Percentiles rank a stretch among this genome's conserved stretches.
phyloP scores from a whole-genome alignment of 2,329 filamentous ascomycete genomes.

The Hymenoscyphus linearis region DNA sequence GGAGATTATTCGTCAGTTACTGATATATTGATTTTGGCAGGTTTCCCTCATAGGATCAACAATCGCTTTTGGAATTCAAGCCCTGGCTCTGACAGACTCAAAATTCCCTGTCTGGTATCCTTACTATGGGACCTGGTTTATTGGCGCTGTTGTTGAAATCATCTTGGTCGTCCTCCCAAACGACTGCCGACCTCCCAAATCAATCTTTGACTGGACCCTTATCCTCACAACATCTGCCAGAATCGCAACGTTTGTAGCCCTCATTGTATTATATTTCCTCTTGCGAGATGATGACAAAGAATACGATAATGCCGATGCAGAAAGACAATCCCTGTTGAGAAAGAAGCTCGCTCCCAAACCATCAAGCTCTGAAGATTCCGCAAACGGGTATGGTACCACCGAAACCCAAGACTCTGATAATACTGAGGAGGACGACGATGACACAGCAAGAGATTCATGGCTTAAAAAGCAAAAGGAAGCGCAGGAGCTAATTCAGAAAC shows the following conservation, averaged over 20 bases:
- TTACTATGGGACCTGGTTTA: constrained; percentile 56
- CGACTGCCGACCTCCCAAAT: constrained; percentile 18
- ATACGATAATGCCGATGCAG: constrained; percentile 44
- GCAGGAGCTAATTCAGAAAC: constrained; percentile 58
- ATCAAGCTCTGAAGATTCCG: constrained; percentile 23
- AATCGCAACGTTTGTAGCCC: constrained; percentile 32
- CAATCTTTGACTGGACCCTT: constrained; percentile 22
- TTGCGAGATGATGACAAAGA: constrained; percentile 26
- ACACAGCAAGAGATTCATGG: constrained; percentile 46
- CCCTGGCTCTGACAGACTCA: constrained; percentile 48
- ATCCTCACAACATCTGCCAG: constrained; percentile 27
- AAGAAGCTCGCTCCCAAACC: constrained; percentile 35
- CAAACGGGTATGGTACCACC: constrained; percentile 27
- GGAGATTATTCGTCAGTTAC: not conserved
- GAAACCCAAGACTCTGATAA: constrained; percentile 16
- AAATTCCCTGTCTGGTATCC: constrained; percentile 54
- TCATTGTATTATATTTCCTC: constrained; percentile 32
- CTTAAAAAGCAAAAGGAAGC: constrained; percentile 47
- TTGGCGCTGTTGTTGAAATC: constrained; percentile 53
- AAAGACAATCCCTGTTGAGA: constrained; percentile 53
- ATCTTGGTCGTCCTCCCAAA: constrained; percentile 38
- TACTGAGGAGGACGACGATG: constrained; percentile 16
- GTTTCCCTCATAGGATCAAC: constrained; percentile 57
- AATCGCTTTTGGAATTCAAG: constrained; percentile 57
- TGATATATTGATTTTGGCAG: constrained; percentile 24